Conservation (phyloP, 1,139 yeast species). For the Saccharomyces hybrid region DNA sequence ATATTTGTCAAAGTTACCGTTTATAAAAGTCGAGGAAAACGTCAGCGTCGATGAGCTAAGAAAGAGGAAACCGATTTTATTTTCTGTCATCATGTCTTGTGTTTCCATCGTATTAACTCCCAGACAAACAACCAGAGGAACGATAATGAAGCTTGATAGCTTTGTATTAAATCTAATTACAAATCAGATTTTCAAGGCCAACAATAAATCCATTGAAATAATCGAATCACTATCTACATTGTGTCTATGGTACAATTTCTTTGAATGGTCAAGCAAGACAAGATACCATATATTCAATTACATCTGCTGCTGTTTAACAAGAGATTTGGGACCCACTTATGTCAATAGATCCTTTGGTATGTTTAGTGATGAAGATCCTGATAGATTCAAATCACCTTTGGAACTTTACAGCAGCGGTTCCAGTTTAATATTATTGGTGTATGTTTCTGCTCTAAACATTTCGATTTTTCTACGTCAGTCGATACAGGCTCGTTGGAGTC, state of each 20-base stretch:
- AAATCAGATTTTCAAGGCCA: slow-evolving; percentile 57
- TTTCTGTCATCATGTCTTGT: slow-evolving; percentile 58
- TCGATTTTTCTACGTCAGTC: slow-evolving; percentile 32
- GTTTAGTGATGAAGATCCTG: slow-evolving; percentile 19
- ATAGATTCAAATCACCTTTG: slow-evolving; percentile 11
- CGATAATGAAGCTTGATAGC: slow-evolving; percentile 45
- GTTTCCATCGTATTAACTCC: slow-evolving; percentile 41
- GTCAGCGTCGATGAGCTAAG: slow-evolving; percentile 44
- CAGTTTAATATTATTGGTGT: slow-evolving; percentile 31
- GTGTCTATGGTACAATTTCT: slow-evolving; percentile 74
- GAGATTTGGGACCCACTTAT: slow-evolving; percentile 64
- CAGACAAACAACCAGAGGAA: slow-evolving; percentile 30
- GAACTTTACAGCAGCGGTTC: slow-evolving; percentile 20
- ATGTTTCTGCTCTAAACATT: slow-evolving; percentile 31
- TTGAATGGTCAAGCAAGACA: slow-evolving; percentile 72
- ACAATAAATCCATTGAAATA: slow-evolving; percentile 65
- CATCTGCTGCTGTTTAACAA: slow-evolving; percentile 60
- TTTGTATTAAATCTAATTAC: slow-evolving; percentile 51
- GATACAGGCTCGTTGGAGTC: slow-evolving; percentile 25
- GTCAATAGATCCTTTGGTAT: slow-evolving; percentile 18
- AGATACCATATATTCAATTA: slow-evolving; percentile 64
- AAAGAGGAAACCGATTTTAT: slow-evolving; percentile 48
- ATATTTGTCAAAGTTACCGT: slow-evolving; percentile 38
- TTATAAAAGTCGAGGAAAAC: slow-evolving; percentile 43
- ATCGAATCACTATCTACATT: slow-evolving; percentile 54